These are phyloP conservation scores for Scenedesmus sp. DNA, from an alignment of 163 green algal species.

Conservation along the genomic window DNA sequence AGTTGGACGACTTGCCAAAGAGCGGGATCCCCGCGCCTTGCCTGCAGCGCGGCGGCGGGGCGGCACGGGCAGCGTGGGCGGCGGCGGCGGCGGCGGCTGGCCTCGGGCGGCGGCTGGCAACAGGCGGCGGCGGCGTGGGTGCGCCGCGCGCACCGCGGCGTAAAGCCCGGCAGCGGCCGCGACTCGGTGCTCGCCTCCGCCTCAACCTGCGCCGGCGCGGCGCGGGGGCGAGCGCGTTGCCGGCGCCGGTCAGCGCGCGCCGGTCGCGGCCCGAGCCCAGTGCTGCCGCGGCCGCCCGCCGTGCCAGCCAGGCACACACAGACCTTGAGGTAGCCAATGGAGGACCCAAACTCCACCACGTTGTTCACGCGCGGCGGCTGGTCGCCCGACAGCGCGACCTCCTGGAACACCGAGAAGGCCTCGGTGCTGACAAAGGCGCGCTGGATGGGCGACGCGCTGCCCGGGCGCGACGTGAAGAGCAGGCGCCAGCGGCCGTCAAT, in stretches of 20 bases:
- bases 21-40: constrained; percentile 71
- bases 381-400: constrained; percentile 30
- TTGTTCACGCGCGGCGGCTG: constrained; percentile 78
- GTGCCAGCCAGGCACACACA: too few relatives aligned
- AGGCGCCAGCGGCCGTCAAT: constrained; percentile 79
- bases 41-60: constrained; percentile 19
- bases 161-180: constrained; percentile 77
- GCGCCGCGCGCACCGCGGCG: constrained; percentile 64
- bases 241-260: too few relatives aligned
- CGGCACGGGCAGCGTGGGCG: too few relatives aligned
- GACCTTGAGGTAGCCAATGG: constrained; percentile 68
- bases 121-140: too few relatives aligned
- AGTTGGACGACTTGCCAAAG: constrained; percentile 79
- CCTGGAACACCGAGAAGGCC: constrained; percentile 88
- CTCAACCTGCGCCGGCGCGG: constrained; percentile 71
- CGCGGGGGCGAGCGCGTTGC: too few relatives aligned
- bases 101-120: too few relatives aligned
- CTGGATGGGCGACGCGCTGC: constrained; percentile 83
- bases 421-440: constrained; percentile 91
- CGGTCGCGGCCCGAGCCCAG: too few relatives aligned
- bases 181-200: constrained; percentile 82
- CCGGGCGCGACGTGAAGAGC: constrained; percentile 77
- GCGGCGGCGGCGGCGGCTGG: too few relatives aligned
- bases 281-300: too few relatives aligned
- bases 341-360: constrained; percentile 81